Percentiles rank a stretch among this genome's conserved stretches.
phyloP scores from a whole-genome alignment of 116 monocot genomes.

The Zostera marina region DNA sequence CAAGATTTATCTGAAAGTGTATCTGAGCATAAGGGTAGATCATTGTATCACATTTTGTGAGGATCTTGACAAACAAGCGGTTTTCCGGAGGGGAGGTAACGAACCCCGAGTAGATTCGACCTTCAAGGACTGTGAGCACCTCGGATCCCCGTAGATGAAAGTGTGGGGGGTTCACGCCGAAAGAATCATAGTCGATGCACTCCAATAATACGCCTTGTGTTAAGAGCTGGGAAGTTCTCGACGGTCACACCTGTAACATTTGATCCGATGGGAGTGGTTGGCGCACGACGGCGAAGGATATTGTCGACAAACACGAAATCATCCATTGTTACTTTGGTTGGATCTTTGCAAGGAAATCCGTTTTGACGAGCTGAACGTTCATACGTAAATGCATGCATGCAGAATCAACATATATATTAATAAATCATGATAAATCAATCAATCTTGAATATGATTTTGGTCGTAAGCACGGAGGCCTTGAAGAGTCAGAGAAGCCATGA shows the following conservation, averaged over 20 bases:
- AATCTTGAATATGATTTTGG: too few relatives aligned
- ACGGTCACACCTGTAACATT: conserved; percentile 12
- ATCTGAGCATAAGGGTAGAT: conserved; percentile 28
- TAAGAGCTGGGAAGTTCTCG: not conserved
- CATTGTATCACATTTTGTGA: conserved; percentile 22
- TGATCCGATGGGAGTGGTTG: not conserved
- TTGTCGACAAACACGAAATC: conserved; percentile 17
- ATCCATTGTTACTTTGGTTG: not conserved
- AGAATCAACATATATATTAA: too few relatives aligned
- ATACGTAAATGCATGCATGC: too few relatives aligned
- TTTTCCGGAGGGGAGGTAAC: conserved; percentile 18
- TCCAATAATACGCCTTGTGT: conserved; percentile 12
- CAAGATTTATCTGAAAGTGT: conserved; percentile 28
- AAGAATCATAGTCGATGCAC: conserved; percentile 12
- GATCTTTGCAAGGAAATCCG: conserved; percentile 17
- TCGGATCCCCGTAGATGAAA: conserved; percentile 22
- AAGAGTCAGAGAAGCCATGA: too few relatives aligned
- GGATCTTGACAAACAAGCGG: conserved; percentile 10
- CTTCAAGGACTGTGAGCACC: conserved; percentile 8
- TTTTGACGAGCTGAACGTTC: too few relatives aligned
- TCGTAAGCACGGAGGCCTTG: too few relatives aligned
- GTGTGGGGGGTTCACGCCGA: conserved; percentile 32
- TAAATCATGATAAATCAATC: too few relatives aligned
- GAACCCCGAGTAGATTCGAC: conserved; percentile 20
- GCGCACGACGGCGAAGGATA: conserved; percentile 9